Base-by-base conservation (phyloP, 306 rosid species). In the Quercus parvula region DNA sequence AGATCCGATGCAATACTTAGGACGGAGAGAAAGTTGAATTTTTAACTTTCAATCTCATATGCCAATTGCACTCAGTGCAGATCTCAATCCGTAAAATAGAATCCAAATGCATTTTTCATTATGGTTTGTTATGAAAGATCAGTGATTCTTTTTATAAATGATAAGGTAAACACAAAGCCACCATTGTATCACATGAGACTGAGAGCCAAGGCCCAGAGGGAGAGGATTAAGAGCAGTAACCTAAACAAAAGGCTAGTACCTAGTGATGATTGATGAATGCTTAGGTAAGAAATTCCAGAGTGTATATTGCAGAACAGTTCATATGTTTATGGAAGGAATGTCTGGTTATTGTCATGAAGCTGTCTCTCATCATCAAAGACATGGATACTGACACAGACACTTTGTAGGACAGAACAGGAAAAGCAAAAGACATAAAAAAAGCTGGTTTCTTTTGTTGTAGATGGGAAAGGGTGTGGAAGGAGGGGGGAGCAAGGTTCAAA, bases 371-470 rank as follows among this genome's bases (percentile, higher is more conserved):
- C 75, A 25, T 35, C 77, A 77, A 59, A 80, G 67, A 72, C 44
- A 69, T 68, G 74, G 30, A 30, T 69, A 56, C 71, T 70, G 75
- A 68, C 76, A 51, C 59, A 68, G 70, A 62, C 35, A 35, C 72
- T 57, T 77, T 80, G 78, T 68, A 78, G 79, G 84, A 33, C 68
- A 67, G 51, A 67, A 41, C 77, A 58, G 41, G 18, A 69, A 75
- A 84, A 72, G 81, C 55, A 56, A 7, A 57, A 64, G 76, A 33
- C 46, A 54, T 55, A 73, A 24, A 44, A 35, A 79, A 14, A 51
- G 44, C 20, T 25, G 61, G 19, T 12, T 25, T 57, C 35, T 55
- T 54, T 38, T 64, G 41, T 22, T 19, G 11, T 71, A 24, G 41
- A 8, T 38, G 67, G 56, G 70, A 24, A 12, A 33, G 7, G n/a